Evolutionary conservation across 2,329 filamentous ascomycete species (phyloP).

Genomic region (Boeremia exigua): DNA sequence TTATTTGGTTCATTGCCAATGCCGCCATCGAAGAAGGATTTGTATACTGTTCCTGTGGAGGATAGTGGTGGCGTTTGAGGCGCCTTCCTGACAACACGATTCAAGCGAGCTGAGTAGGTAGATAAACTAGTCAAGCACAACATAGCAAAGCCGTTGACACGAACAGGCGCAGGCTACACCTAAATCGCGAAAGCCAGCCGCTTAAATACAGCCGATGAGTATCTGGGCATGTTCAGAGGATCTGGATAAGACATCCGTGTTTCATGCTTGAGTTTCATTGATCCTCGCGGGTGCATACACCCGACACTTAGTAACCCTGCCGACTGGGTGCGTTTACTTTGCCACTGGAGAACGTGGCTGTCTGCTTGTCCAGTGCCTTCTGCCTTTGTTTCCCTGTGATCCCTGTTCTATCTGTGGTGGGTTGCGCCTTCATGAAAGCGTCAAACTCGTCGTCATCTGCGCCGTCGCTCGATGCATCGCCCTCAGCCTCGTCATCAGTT

Average conservation of each 20-base stretch:
- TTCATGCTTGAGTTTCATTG: neutral
- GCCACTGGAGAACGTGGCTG: conserved; percentile 43
- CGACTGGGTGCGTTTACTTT: conserved; percentile 34
- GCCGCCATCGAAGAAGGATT: no score
- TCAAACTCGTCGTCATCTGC: conserved; percentile 81
- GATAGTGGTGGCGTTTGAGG: neutral
- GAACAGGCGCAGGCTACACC: neutral
- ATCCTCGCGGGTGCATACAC: neutral
- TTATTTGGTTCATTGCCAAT: no score
- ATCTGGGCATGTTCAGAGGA: neutral
- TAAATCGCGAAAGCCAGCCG: neutral
- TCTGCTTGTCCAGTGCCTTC: conserved; percentile 50
- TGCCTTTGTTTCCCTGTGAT: conserved; percentile 66
- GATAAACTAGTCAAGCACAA: neutral
- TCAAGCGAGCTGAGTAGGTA: no score
- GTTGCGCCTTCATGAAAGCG: conserved; percentile 88
- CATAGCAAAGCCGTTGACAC: neutral
- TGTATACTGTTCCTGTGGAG: no score
- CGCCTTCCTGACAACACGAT: neutral
- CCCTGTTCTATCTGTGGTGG: conserved; percentile 84
- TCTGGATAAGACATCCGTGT: neutral
- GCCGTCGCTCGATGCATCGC: conserved; percentile 69
- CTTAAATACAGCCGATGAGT: neutral
- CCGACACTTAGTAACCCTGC: conserved; percentile 10
- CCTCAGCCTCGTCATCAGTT: conserved; percentile 64